These are phyloP conservation scores for Pichia eremophila DNA, from an alignment of 805 yeast species.

Conservation along the genomic window DNA sequence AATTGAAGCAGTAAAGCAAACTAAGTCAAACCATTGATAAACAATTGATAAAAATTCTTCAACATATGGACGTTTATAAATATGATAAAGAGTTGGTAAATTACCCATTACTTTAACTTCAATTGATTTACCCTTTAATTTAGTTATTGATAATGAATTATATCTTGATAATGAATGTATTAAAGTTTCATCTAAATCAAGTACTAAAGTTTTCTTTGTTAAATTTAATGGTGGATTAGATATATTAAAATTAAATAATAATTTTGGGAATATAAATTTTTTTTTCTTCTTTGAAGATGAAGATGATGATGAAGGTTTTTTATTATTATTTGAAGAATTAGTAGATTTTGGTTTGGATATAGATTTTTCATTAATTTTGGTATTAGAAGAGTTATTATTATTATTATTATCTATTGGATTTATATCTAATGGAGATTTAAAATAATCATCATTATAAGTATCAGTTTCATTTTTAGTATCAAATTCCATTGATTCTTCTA, in stretches of 20 bases:
- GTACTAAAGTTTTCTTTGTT: slow-evolving; percentile 53
- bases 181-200: slow-evolving; percentile 90
- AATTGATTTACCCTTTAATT: slow-evolving; percentile 55
- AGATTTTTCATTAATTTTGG: neutral
- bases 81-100: slow-evolving; percentile 76
- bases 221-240: slow-evolving; percentile 22
- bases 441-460: slow-evolving; percentile 22
- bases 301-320: too few relatives aligned
- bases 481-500: slow-evolving; percentile 28
- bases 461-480: slow-evolving; percentile 12
- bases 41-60: slow-evolving; percentile 75
- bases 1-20: slow-evolving; percentile 90
- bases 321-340: too few relatives aligned
- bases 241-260: slow-evolving; percentile 26
- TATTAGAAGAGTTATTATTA: neutral
- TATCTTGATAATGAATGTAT: slow-evolving; percentile 82
- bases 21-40: slow-evolving; percentile 78
- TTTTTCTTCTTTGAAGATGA: slow-evolving; percentile 10
- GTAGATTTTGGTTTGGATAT: neutral
- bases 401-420: slow-evolving; percentile 1
- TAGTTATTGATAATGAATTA: slow-evolving; percentile 32
- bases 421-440: slow-evolving; percentile 26
- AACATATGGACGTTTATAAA: slow-evolving; percentile 86
- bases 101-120: slow-evolving; percentile 62
- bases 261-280: slow-evolving; percentile 26